Conservation (phyloP, 306 rosid genomes). For the Castanospermum australe region DNA sequence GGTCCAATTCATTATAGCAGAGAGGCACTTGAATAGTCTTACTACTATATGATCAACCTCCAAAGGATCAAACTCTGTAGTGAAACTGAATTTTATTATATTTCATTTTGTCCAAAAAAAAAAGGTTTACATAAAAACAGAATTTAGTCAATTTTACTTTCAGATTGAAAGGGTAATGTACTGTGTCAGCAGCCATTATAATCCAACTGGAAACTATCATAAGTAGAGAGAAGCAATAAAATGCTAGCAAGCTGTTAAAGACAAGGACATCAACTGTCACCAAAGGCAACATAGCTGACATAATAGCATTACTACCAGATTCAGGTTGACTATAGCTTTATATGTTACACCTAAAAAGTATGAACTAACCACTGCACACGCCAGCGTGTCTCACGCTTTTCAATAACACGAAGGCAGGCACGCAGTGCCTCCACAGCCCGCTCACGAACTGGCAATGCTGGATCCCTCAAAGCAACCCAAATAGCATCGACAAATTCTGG, state of each 20-base stretch:
- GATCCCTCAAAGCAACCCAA: constrained; percentile 98
- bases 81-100: not conserved
- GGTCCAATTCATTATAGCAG: not conserved
- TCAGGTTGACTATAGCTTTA: not conserved
- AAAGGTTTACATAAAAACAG: not conserved
- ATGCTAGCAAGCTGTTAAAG: not conserved
- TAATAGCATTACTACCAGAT: constrained; percentile 15
- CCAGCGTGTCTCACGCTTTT: constrained; percentile 98
- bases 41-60: not conserved
- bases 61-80: not conserved
- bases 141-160: not conserved
- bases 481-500: constrained; percentile 97
- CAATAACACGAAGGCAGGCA: constrained; percentile 95
- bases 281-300: constrained; percentile 8
- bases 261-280: not conserved
- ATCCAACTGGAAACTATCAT: not conserved
- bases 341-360: not conserved
- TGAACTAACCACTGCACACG: constrained; percentile 92
- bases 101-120: not conserved
- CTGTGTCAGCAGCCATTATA: not conserved
- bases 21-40: not conserved
- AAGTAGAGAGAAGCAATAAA: not conserved
- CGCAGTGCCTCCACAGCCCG: constrained; percentile 97
- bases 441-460: constrained; percentile 85
- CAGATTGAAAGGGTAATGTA: not conserved